Conservation (phyloP, 208 protist genomes). For the Balamuthia mandrillaris region DNA sequence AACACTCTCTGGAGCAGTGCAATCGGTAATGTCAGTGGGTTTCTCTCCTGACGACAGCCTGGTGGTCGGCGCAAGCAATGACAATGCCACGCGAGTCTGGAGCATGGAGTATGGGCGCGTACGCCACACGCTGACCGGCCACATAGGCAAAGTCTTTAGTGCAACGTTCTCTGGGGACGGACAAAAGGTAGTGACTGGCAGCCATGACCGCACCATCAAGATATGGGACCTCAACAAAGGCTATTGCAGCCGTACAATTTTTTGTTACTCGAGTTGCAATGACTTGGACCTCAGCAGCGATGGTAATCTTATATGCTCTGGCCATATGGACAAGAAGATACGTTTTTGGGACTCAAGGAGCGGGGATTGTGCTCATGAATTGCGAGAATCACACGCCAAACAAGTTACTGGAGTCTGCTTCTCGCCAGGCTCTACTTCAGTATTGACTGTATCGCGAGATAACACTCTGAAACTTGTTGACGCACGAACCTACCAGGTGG, state of each 20-base stretch:
- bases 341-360: slow-evolving; percentile 24
- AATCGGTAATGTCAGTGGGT: neutral
- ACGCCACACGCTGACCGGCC: slow-evolving; percentile 2
- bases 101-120: neutral
- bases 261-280: neutral
- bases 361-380: neutral
- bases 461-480: slow-evolving; percentile 21
- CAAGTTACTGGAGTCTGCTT: neutral
- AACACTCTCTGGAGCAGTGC: neutral
- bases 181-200: neutral
- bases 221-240: slow-evolving; percentile 21
- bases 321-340: neutral
- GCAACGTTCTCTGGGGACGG: neutral
- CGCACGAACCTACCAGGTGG: neutral
- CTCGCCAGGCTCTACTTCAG: neutral
- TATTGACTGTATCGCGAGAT: neutral
- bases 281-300: neutral
- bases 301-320: neutral
- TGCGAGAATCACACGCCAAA: slow-evolving; percentile 1
- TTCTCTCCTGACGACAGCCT: neutral
- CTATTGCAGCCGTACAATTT: slow-evolving; percentile 12
- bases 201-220: slow-evolving; percentile 17
- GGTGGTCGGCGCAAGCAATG: neutral
- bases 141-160: neutral
- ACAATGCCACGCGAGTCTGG: slow-evolving; percentile 3